Base-by-base conservation (phyloP, 179 eudicot species). In the Gypsophila paniculata region DNA sequence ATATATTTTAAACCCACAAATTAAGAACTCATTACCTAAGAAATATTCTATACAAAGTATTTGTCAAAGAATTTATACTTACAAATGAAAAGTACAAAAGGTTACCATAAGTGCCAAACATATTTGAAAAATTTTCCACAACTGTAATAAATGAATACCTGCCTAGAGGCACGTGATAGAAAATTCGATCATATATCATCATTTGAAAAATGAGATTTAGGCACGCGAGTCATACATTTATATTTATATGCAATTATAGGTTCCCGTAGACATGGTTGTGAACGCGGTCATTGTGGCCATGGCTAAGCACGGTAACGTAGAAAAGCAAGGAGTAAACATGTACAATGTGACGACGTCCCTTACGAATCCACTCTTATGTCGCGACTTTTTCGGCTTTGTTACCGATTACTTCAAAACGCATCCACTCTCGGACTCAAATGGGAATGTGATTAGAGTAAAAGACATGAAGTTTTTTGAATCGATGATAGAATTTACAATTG, bases 211-310 rank as follows among this genome's bases (percentile, higher is more conserved):
- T n/a, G n/a, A n/a, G n/a, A n/a, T n/a, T n/a, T n/a, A n/a, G n/a
- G n/a, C n/a, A n/a, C n/a, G n/a, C 5, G 46, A 42, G 2, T 10
- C 14, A 4, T 46, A 46, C 0, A 12, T 46, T 46, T 46, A 46
- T 46, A 46, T 42, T 4, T 46, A 11, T 8, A 46, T 0, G 9
- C 4, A 46, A 0, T 3, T 26, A 22, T 36, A 69, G 72, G 72
- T 69, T 5, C 51, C 72, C n/a, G 72, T 69, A 7, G 72, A 69
- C 26, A 69, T 69, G 61, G 61, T 69, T 2, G 49, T 18, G 48
- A 69, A 69, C 9, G 60, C n/a, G 0, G 36, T 69, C 62, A 34
- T 69, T 0, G 46, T 62, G 61, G 72, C 72, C 46, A 69, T 55
- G 11, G 72, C 72, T 2, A 69, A 69, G 29, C 62, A 54, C 1